phyloP scores from a whole-genome alignment of 2,329 filamentous ascomycete species.

The Penicillium janthinellum region DNA sequence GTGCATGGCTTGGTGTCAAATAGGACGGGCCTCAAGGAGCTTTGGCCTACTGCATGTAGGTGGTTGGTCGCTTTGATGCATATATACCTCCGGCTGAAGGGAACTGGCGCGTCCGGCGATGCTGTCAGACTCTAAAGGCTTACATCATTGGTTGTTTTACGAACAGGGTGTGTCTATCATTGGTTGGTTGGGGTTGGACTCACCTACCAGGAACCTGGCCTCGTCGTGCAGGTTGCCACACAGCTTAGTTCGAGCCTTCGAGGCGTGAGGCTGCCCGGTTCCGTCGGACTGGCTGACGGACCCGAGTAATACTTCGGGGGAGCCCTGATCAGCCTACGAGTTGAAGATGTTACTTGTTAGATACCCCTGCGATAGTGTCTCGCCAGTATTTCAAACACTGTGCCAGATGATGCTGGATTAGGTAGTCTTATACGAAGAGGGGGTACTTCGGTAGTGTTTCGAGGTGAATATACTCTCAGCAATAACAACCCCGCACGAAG shows the following conservation, averaged over 20 bases:
- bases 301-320: conserved; percentile 10
- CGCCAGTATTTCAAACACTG: background rate
- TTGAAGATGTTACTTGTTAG: background rate
- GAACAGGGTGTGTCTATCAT: background rate
- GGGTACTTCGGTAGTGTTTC: background rate
- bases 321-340: conserved; percentile 1
- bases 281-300: conserved; percentile 15
- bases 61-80: conserved; percentile 23
- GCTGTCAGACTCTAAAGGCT: conserved; percentile 18
- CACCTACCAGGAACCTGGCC: background rate
- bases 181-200: background rate
- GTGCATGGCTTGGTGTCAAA: conserved; percentile 12
- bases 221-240: background rate
- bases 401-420: background rate
- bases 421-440: background rate
- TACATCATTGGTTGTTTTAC: conserved; percentile 10
- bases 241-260: conserved; percentile 5
- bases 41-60: conserved; percentile 14
- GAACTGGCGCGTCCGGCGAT: conserved; percentile 8
- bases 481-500: background rate
- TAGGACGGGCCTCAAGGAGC: conserved; percentile 14
- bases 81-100: conserved; percentile 1
- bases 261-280: background rate
- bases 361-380: background rate
- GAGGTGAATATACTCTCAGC: background rate